Percentiles rank a stretch among this genome's conserved stretches.
phyloP scores from a whole-genome alignment of 2,329 filamentous ascomycete genomes.

The Penicillium sp. region DNA sequence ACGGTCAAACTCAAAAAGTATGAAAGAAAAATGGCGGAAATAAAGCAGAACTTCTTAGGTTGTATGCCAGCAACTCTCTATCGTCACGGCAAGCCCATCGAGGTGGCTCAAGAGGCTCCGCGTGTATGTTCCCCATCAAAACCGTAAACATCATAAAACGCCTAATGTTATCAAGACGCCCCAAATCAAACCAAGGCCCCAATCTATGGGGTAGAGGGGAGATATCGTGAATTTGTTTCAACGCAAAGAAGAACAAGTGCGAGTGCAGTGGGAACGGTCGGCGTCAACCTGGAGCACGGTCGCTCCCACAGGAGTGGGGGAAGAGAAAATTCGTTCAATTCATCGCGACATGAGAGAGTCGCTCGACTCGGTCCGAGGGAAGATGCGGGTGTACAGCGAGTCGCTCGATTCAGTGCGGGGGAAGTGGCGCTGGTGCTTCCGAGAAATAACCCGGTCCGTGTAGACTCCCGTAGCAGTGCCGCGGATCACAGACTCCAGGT shows the following conservation, averaged over 20 bases:
- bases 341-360: conserved; percentile 38
- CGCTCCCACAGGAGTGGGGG: conserved; percentile 3
- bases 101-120: conserved; percentile 10
- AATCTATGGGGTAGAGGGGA: conserved; percentile 7
- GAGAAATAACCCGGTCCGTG: conserved; percentile 36
- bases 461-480: conserved; percentile 43
- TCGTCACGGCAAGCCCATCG: conserved; percentile 9
- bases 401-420: conserved; percentile 38
- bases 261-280: conserved; percentile 5
- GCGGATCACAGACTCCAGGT: conserved; percentile 41
- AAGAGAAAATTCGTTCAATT: conserved; percentile 10
- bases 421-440: conserved; percentile 38
- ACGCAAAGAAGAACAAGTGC: conserved; percentile 1
- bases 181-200: conserved; percentile 17
- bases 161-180: conserved; percentile 18
- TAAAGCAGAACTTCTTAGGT: conserved; percentile 7
- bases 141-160: conserved; percentile 19
- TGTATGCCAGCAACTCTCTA: conserved; percentile 16
- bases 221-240: conserved; percentile 17
- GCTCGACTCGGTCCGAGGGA: conserved; percentile 37
- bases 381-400: conserved; percentile 36
- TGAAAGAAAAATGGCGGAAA: conserved; percentile 13
- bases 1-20: conserved; percentile 16
- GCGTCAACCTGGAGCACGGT: conserved; percentile 10
- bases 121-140: conserved; percentile 16